Evolutionary conservation across 805 yeast species (phyloP).

Genomic region (Lachancea sp.): DNA sequence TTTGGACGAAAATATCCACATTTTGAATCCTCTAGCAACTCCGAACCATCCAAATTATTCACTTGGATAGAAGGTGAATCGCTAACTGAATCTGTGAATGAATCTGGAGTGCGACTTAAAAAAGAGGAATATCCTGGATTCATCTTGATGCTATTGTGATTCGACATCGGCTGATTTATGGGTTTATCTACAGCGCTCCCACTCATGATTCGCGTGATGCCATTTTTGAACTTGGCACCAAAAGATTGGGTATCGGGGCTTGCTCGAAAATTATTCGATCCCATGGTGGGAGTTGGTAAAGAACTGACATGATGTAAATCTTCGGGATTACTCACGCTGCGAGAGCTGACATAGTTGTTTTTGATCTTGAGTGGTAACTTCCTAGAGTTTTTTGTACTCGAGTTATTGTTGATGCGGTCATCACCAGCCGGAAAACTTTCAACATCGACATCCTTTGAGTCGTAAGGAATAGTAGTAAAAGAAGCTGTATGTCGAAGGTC

Average conservation of each 20-base stretch:
- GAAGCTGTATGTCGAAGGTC: constrained; percentile 8
- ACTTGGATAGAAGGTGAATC: neutral
- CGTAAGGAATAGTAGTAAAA: constrained; percentile 7
- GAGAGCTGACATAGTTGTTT: neutral
- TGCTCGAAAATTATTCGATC: neutral
- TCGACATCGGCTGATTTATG: neutral
- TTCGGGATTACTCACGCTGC: constrained; percentile 7
- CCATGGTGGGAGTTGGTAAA: constrained; percentile 1
- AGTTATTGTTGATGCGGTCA: neutral
- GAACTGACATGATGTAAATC: constrained; percentile 1
- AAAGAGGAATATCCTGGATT: neutral
- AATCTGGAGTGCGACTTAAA: neutral
- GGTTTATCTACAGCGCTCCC: constrained; percentile 5
- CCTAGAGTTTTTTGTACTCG: neutral
- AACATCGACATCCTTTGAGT: neutral
- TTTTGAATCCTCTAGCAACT: neutral
- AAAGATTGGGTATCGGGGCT: constrained; percentile 16
- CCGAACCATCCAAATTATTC: neutral
- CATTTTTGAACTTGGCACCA: constrained; percentile 25
- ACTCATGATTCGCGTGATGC: constrained; percentile 27
- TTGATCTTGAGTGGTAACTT: constrained; percentile 3
- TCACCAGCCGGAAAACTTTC: neutral
- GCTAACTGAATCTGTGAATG: too few species aligned
- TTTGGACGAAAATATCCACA: neutral
- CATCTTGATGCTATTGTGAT: neutral